Percentiles rank a stretch among this genome's conserved stretches.
Conservation (phyloP, 1,284 basidiomycete genomes). For the Cystobasidium slooffiae region DNA sequence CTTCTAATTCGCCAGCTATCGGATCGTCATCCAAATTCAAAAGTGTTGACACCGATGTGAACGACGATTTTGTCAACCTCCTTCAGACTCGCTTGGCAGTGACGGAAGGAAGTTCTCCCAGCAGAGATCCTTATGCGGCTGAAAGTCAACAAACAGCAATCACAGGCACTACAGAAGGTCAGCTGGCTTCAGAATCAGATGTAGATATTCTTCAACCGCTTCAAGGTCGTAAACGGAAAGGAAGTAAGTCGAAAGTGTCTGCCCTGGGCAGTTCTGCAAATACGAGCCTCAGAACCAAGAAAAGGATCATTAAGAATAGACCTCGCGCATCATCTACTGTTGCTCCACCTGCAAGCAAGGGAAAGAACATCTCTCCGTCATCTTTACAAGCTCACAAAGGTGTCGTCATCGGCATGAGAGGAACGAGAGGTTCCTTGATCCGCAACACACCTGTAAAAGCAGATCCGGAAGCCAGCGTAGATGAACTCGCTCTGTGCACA, state of each 20-base stretch:
- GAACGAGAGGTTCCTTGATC: slow-evolving; percentile 24
- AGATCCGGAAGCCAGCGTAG: slow-evolving; percentile 12
- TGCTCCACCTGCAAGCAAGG: background rate
- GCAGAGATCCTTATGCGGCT: background rate
- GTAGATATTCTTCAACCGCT: background rate
- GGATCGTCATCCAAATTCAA: no score
- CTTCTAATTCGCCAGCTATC: background rate
- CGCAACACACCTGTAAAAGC: slow-evolving; percentile 33
- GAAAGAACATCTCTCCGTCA: background rate
- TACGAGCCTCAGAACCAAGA: slow-evolving; percentile 10
- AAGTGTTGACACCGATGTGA: no score
- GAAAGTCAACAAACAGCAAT: slow-evolving; percentile 11
- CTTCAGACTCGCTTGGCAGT: background rate
- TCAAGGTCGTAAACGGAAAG: slow-evolving; percentile 5
- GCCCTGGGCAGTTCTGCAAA: no score
- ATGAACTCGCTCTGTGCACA: background rate
- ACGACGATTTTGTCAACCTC: background rate
- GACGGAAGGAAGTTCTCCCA: background rate
- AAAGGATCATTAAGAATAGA: background rate
- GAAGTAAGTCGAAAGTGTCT: background rate
- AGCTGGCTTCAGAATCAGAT: slow-evolving; percentile 9
- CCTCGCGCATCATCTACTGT: background rate
- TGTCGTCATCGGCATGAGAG: slow-evolving; percentile 23
- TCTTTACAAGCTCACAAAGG: background rate
- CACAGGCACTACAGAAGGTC: slow-evolving; percentile 4